These are phyloP conservation scores for Talaromyces wortmannii DNA, from an alignment of 495 filamentous ascomycete species.

Conservation along the genomic window DNA sequence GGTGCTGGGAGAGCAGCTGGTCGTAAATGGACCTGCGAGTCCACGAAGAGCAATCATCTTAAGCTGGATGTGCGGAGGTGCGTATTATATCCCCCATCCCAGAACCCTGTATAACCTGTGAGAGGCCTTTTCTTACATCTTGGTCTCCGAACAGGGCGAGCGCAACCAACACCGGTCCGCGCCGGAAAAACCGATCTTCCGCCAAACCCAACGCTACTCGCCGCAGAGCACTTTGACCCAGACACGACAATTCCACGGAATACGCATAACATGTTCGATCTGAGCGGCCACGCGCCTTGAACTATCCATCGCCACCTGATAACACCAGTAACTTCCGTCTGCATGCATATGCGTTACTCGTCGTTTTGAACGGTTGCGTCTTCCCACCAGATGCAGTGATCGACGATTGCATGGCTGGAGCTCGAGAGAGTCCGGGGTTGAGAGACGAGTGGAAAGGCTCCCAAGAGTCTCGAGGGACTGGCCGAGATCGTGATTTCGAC, in stretches of 20 bases:
- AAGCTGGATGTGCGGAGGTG: slow-evolving; percentile 1
- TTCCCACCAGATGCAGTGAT: slow-evolving; percentile 34
- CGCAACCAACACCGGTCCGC: neutral
- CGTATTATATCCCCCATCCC: neutral
- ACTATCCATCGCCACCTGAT: slow-evolving; percentile 10
- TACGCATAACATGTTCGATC: neutral
- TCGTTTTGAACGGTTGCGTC: neutral
- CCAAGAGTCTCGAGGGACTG: slow-evolving; percentile 22
- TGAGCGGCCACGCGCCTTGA: neutral
- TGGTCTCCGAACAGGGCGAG: neutral
- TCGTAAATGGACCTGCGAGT: slow-evolving; percentile 1
- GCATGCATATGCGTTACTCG: neutral
- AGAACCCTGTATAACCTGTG: neutral
- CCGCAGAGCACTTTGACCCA: slow-evolving; percentile 21
- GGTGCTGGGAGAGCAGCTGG: neutral
- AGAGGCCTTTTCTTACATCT: neutral
- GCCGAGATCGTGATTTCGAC: slow-evolving; percentile 22
- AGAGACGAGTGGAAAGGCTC: slow-evolving; percentile 51
- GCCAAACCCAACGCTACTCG: slow-evolving; percentile 16
- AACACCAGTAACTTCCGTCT: slow-evolving; percentile 8
- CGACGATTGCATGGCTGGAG: slow-evolving; percentile 47
- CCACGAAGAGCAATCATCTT: neutral
- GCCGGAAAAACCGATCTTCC: slow-evolving; percentile 37
- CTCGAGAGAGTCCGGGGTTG: slow-evolving; percentile 50
- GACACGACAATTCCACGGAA: neutral